Conservation (phyloP, 352 stramenopile species). For the Globisporangium paddicum region DNA sequence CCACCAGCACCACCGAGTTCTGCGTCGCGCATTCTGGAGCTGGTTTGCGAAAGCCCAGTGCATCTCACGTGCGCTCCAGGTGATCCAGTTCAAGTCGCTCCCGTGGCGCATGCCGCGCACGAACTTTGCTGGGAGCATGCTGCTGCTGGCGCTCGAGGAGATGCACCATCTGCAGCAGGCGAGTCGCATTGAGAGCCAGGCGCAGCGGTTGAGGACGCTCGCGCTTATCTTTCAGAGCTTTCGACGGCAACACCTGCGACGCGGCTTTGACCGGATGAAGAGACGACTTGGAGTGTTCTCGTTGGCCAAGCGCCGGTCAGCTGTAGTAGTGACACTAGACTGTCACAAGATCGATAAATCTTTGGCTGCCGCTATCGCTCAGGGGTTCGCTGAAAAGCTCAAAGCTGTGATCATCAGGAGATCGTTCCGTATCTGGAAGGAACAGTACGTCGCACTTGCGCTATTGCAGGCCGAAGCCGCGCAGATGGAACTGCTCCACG, state of each 20-base stretch:
- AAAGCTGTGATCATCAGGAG: slow-evolving; percentile 15
- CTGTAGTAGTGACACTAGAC: too few relatives aligned
- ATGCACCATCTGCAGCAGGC: slow-evolving; percentile 22
- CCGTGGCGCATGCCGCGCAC: slow-evolving; percentile 15
- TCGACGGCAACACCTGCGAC: slow-evolving; percentile 9
- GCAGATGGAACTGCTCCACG: slow-evolving; percentile 37
- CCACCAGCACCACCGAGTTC: slow-evolving; percentile 16
- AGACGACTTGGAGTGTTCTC: background rate
- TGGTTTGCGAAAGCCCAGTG: slow-evolving; percentile 35
- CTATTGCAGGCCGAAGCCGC: slow-evolving; percentile 34
- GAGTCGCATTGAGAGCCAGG: background rate
- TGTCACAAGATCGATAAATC: background rate
- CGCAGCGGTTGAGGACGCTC: slow-evolving; percentile 10
- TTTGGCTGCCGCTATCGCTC: slow-evolving; percentile 7
- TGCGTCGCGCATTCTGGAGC: slow-evolving; percentile 37
- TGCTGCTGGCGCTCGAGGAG: slow-evolving; percentile 25
- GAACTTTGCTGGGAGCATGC: slow-evolving; percentile 20
- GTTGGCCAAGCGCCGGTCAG: background rate
- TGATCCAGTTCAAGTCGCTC: slow-evolving; percentile 15
- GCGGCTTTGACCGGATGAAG: slow-evolving; percentile 18
- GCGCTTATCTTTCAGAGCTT: slow-evolving; percentile 2
- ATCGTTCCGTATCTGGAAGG: slow-evolving; percentile 47
- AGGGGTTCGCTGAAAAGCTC: slow-evolving; percentile 24
- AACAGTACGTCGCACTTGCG: slow-evolving; percentile 37
- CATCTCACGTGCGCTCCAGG: slow-evolving; percentile 18